phyloP scores from a whole-genome alignment of 176 grass and related monocot species.

The Pontederia paniculata region DNA sequence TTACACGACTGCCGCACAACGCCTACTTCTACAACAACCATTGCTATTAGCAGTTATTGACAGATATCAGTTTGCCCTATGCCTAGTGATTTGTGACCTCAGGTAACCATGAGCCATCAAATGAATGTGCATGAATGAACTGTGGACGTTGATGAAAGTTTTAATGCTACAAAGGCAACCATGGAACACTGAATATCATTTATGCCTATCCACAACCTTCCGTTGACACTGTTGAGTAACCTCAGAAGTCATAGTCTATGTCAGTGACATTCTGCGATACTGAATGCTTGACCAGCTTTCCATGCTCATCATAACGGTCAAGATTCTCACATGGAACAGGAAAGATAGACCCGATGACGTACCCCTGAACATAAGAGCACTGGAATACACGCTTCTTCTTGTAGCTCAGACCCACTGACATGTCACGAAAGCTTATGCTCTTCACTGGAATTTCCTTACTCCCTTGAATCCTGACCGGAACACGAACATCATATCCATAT shows the following conservation, averaged over 20 bases:
- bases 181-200: background rate
- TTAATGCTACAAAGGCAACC: too few relatives aligned
- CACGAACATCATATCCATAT: conserved; percentile 5
- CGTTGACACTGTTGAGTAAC: too few relatives aligned
- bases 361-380: conserved; percentile 4
- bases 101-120: too few relatives aligned
- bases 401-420: background rate
- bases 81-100: too few relatives aligned
- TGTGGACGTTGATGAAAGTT: too few relatives aligned
- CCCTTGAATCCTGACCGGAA: conserved; percentile 7
- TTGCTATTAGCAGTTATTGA: too few relatives aligned
- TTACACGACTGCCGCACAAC: too few relatives aligned
- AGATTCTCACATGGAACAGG: conserved; percentile 10
- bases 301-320: conserved; percentile 3
- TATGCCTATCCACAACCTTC: background rate
- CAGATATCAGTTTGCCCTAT: too few relatives aligned
- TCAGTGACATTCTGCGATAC: background rate
- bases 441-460: conserved; percentile 8
- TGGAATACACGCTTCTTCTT: conserved; percentile 7
- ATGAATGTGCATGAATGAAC: too few relatives aligned
- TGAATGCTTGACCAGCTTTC: conserved; percentile 3
- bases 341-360: background rate
- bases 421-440: background rate
- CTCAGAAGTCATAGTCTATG: background rate
- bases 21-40: too few relatives aligned